Conservation (phyloP, 148 eudicot species). For the Fagopyrum esculentum region DNA sequence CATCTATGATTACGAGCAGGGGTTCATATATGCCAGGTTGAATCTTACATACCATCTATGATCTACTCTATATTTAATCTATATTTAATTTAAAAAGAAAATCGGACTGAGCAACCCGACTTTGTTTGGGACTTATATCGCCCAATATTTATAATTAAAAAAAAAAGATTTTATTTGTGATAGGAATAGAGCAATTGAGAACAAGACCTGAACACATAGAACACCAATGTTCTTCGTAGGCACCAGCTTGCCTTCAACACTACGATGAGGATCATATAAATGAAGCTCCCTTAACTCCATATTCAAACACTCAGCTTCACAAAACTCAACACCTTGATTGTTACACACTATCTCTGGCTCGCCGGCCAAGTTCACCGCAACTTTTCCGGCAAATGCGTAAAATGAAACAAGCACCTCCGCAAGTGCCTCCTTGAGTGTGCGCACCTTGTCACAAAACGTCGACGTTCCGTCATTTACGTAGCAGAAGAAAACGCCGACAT, state of each 20-base stretch:
- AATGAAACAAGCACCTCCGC: conserved; percentile 36
- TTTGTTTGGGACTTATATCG: no score
- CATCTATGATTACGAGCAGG: no score
- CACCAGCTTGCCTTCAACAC: conserved; percentile 54
- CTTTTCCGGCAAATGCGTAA: conserved; percentile 49
- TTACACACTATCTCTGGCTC: conserved; percentile 73
- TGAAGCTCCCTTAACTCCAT: conserved; percentile 33
- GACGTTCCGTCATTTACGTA: conserved; percentile 20
- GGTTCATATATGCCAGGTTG: no score
- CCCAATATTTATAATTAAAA: no score
- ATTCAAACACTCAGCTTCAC: conserved; percentile 41
- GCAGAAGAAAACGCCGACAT: conserved; percentile 48
- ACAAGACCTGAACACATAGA: conserved; percentile 53
- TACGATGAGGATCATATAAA: conserved; percentile 39
- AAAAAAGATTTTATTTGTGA: no score
- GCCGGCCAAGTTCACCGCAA: conserved; percentile 38
- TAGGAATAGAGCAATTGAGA: no score
- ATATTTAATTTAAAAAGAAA: no score
- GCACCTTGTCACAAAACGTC: conserved; percentile 18
- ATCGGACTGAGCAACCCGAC: no score
- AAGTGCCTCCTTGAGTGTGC: conserved; percentile 36
- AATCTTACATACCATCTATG: no score
- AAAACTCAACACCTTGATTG: conserved; percentile 63
- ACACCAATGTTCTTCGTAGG: conserved; percentile 47
- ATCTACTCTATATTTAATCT: no score